These are phyloP conservation scores for Candida oleophila DNA, from an alignment of 805 yeast species.

Conservation along the genomic window DNA sequence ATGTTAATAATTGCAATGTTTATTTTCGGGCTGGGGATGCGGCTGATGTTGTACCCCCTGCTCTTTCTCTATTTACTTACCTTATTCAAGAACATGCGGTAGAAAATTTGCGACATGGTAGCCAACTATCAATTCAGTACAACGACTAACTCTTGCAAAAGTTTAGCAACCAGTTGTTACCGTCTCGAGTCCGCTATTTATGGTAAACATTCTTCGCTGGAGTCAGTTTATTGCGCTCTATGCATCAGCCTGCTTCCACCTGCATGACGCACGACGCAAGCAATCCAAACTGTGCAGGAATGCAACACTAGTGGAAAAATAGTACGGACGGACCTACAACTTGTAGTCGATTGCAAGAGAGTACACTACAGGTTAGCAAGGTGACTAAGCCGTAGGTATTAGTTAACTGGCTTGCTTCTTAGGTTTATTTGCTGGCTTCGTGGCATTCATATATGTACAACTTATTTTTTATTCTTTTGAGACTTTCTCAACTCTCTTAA, in stretches of 20 bases:
- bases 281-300: not conserved
- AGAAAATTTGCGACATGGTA: constrained; percentile 34
- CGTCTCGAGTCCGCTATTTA: not conserved
- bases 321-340: not conserved
- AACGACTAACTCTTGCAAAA: too few relatives aligned
- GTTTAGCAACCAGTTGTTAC: not conserved
- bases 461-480: not conserved
- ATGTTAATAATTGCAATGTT: not conserved
- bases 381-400: too few relatives aligned
- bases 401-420: too few relatives aligned
- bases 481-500: constrained; percentile 60
- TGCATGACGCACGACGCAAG: not conserved
- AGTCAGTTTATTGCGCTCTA: not conserved
- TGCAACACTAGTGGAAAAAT: not conserved
- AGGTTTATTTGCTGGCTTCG: too few relatives aligned
- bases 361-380: too few relatives aligned
- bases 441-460: too few relatives aligned
- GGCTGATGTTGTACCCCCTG: not conserved
- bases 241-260: not conserved
- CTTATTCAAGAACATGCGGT: constrained; percentile 35
- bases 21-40: not conserved
- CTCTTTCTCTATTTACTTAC: constrained; percentile 21
- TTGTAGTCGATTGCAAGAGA: too few relatives aligned
- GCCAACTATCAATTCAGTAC: too few relatives aligned
- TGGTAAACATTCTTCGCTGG: too few relatives aligned